phyloP scores from a whole-genome alignment of 768 basidiomycete genomes.

The Russula virescens region DNA sequence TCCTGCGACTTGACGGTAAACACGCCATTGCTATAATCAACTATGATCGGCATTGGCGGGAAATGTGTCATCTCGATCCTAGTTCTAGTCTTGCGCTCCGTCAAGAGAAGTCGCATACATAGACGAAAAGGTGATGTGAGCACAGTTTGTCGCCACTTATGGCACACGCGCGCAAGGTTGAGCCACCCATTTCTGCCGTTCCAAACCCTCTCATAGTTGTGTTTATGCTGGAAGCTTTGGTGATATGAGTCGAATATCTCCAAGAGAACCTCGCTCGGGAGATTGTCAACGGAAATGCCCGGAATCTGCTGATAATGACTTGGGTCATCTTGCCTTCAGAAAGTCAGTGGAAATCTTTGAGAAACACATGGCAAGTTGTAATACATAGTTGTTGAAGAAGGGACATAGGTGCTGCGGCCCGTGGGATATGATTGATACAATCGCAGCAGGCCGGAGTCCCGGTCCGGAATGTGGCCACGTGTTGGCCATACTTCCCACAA shows the following conservation, averaged over 20 bases:
- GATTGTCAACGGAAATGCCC: slow-evolving; percentile 15
- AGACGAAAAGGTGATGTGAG: neutral
- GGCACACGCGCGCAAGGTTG: neutral
- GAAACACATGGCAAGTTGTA: too few species aligned
- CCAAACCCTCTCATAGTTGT: neutral
- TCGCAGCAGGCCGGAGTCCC: too few species aligned
- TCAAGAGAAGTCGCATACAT: neutral
- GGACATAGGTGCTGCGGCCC: too few species aligned
- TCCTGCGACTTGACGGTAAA: too few species aligned
- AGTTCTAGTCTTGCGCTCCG: neutral
- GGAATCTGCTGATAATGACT: neutral
- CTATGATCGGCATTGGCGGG: neutral
- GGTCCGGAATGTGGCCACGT: too few species aligned
- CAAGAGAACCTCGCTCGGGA: neutral
- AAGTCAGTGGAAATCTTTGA: too few species aligned
- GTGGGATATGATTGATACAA: too few species aligned
- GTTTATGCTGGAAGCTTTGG: neutral
- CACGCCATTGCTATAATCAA: neutral
- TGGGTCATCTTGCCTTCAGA: too few species aligned
- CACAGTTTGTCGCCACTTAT: neutral
- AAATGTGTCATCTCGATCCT: too few species aligned
- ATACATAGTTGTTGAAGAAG: too few species aligned
- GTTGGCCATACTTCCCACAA: too few species aligned
- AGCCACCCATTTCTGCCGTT: neutral
- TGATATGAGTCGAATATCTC: neutral